Conservation (phyloP, 2,329 filamentous ascomycete genomes). For the Calonectria hawksworthii region DNA sequence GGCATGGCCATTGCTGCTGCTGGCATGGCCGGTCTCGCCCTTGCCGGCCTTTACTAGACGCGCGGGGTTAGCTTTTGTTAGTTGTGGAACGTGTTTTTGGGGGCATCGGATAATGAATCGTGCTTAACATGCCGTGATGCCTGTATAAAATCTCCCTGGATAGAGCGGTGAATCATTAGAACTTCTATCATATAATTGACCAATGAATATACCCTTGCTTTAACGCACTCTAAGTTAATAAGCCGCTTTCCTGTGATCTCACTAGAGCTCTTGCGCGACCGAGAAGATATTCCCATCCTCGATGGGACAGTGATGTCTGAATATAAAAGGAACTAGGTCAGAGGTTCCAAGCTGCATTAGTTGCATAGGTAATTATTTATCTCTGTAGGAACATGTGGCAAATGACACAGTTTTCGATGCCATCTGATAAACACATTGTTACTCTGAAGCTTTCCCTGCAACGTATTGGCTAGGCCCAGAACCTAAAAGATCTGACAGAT, state of each 20-base stretch:
- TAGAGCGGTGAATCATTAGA: neutral
- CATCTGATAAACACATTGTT: too few species aligned
- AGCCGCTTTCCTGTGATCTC: too few species aligned
- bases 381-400: too few species aligned
- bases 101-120: neutral
- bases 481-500: too few species aligned
- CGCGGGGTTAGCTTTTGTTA: neutral
- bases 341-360: too few species aligned
- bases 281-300: neutral
- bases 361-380: too few species aligned
- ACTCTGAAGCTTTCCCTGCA: too few species aligned
- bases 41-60: neutral
- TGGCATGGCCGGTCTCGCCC: neutral
- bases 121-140: neutral
- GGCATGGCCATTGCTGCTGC: neutral
- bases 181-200: neutral
- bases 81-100: neutral
- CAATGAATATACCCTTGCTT: neutral
- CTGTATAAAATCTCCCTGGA: neutral
- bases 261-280: too few species aligned
- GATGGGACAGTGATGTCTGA: neutral
- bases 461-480: too few species aligned
- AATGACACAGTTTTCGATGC: too few species aligned
- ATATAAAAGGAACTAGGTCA: too few species aligned
- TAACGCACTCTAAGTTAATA: neutral